Conservation (phyloP, 1,284 basidiomycete species). For the Phlebopus sp. region DNA sequence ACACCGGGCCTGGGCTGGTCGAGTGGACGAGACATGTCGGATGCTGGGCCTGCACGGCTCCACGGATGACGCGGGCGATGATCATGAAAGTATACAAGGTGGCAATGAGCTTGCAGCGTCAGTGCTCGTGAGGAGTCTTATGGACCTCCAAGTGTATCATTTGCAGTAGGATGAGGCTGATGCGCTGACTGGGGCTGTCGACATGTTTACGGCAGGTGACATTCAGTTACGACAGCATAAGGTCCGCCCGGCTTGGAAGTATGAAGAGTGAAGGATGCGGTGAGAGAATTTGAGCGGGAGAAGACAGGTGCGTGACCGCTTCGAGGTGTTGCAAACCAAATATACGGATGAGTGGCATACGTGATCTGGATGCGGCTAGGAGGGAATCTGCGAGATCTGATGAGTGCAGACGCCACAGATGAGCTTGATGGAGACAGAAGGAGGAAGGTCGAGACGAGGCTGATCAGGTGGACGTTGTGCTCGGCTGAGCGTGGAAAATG, state of each 20-base stretch:
- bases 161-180: too few species aligned
- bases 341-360: conserved; percentile 3
- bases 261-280: conserved; percentile 3
- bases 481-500: neutral
- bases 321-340: conserved; percentile 3
- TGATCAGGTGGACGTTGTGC: neutral
- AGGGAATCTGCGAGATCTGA: conserved; percentile 11
- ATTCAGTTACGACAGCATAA: neutral
- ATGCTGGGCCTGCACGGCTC: neutral
- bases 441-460: too few species aligned
- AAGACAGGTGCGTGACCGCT: conserved; percentile 1
- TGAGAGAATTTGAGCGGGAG: conserved; percentile 12
- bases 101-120: too few species aligned
- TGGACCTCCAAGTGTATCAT: too few species aligned
- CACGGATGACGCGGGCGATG: neutral
- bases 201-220: neutral
- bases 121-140: too few species aligned
- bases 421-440: neutral
- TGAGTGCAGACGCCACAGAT: conserved; percentile 9
- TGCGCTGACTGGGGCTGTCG: neutral
- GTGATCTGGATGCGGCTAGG: neutral
- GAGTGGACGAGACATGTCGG: neutral
- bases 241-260: conserved; percentile 19
- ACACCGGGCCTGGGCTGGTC: neutral
- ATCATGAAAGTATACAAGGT: too few species aligned